Evolutionary conservation across 495 filamentous ascomycete species (phyloP).

Genomic region (Penicillium antarcticum): DNA sequence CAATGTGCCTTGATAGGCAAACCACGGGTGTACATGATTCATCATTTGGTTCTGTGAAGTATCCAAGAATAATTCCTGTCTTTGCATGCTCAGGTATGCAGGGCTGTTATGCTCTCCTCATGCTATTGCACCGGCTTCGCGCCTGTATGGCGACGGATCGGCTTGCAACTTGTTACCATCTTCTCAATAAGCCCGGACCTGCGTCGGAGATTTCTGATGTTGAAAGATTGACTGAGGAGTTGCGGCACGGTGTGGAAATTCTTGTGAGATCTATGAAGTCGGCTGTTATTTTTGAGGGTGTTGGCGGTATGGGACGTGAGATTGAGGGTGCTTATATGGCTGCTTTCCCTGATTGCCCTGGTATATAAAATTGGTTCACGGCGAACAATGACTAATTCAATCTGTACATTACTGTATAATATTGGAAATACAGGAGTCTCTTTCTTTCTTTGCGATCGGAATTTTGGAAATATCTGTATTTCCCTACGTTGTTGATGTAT

Average conservation of each 20-base stretch:
- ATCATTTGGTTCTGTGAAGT: constrained; percentile 6
- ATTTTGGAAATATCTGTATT: too few relatives aligned
- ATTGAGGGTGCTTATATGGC: constrained; percentile 18
- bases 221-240: constrained; percentile 37
- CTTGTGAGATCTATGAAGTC: constrained; percentile 34
- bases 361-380: constrained; percentile 1
- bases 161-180: constrained; percentile 18
- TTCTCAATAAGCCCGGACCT: constrained; percentile 12
- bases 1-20: constrained; percentile 18
- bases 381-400: too few relatives aligned
- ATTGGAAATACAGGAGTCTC: too few relatives aligned
- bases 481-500: too few relatives aligned
- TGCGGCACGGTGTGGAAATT: constrained; percentile 41
- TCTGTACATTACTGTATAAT: too few relatives aligned
- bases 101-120: constrained; percentile 47
- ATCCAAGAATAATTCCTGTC: constrained; percentile 44
- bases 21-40: neutral
- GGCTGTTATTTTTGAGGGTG: constrained; percentile 19
- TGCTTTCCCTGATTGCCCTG: constrained; percentile 13
- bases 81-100: constrained; percentile 56
- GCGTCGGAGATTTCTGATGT: constrained; percentile 32
- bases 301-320: constrained; percentile 20
- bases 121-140: constrained; percentile 35
- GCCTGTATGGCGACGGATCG: constrained; percentile 17
- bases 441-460: too few relatives aligned